Conservation (phyloP, 2,329 filamentous ascomycete species). For the Pseudogymnoascus sp. region DNA sequence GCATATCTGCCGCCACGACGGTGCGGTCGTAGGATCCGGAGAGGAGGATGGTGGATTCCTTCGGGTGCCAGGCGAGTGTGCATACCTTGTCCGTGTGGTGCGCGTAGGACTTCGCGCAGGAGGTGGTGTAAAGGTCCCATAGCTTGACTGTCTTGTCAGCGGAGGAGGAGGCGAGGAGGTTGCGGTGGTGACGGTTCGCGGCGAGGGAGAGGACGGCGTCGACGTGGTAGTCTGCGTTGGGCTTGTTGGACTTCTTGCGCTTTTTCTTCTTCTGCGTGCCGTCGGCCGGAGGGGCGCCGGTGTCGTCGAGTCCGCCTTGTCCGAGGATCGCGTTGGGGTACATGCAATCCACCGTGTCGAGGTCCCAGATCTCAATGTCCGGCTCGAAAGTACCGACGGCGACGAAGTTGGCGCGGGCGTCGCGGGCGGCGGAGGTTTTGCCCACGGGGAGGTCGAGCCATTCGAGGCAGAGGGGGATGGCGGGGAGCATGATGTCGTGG, state of each 20-base stretch:
- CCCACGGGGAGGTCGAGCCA: conserved; percentile 92
- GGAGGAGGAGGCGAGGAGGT: conserved; percentile 88
- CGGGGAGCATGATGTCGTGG: conserved; percentile 98
- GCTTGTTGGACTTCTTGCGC: conserved; percentile 82
- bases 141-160: conserved; percentile 97
- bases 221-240: conserved; percentile 88
- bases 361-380: conserved; percentile 97
- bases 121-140: conserved; percentile 89
- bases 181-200: conserved; percentile 87
- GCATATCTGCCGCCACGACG: conserved; percentile 92
- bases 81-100: conserved; percentile 98
- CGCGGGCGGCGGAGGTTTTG: conserved; percentile 55
- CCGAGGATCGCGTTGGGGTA: conserved; percentile 96
- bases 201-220: conserved; percentile 88
- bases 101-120: conserved; percentile 89
- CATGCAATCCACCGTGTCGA: conserved; percentile 95
- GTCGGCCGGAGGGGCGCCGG: conserved; percentile 44
- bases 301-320: conserved; percentile 50
- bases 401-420: conserved; percentile 78
- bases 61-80: conserved; percentile 86
- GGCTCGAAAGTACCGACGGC: conserved; percentile 96
- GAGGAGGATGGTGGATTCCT: conserved; percentile 79
- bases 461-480: conserved; percentile 90
- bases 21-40: conserved; percentile 95
- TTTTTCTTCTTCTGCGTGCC: conserved; percentile 72